Evolutionary conservation across 2,329 filamentous ascomycete genomes (phyloP), one percentile per base, ranked within the genome.

Genomic region (Fusarium kyushuense): DNA sequence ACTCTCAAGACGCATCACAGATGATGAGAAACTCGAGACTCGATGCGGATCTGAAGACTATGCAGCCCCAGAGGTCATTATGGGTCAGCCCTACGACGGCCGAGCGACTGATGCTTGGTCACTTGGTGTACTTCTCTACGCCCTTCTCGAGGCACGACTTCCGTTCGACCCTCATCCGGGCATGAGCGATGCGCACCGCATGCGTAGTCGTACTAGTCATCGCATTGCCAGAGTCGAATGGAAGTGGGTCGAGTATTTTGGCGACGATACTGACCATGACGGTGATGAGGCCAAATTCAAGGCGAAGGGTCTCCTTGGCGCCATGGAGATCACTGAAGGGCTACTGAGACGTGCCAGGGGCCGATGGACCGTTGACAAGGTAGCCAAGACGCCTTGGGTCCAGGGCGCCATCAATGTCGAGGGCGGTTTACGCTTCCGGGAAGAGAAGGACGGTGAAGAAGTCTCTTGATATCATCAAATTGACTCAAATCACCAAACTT

Each of bases 11-110:
- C 90, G 92, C 35, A 92, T 98, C 38, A 88, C 93, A 17, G 90
- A 93, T 65, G 93, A 93, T 53, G 93, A 96, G 70, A 90, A 95
- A 63, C 86, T 99, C n/a, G 92, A 92, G 64, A 98, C 95, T 3
- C 89, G 96, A 12, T 99, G 96, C 78, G 96, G 96, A 32, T 97
- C 92, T 40, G 96, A 98, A 79, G 96, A 99, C 80, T 99, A 99
- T 76, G 95, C 95, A 3, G 95, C 96, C 0, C 96, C 96, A 1
- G 96, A 99, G 78, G 94, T 99, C 45, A 90, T 99, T 54, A 93
- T 99, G 84, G 95, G 95, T 25, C 93, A 97, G 75, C 89, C 93
- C 10, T 99, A 99, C 76, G 94, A 98, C 76, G 96, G 96, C 32
- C 92, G 93, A 36, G 88, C 91, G 3, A 97, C 92, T 1, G 96